Conservation (phyloP, 768 basidiomycete genomes). For the Pleurotus pulmonarius region DNA sequence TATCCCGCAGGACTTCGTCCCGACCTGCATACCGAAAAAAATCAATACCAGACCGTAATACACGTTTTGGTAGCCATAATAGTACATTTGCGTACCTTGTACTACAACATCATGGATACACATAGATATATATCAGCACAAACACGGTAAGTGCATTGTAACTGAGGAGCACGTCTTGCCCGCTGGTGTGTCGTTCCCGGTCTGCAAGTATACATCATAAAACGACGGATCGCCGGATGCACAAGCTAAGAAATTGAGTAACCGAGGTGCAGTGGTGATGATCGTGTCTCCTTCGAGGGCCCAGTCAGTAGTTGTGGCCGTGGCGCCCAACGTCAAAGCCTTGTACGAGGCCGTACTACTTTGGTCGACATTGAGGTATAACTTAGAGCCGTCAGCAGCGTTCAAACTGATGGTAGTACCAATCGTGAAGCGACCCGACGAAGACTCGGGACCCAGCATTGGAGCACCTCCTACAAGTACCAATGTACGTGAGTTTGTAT, state of each 20-base stretch:
- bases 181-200: conserved; percentile 43
- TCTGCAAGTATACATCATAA: conserved; percentile 48
- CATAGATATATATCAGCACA: conserved; percentile 26
- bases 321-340: conserved; percentile 38
- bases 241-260: conserved; percentile 55
- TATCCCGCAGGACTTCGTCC: too few species aligned
- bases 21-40: too few species aligned
- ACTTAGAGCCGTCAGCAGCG: conserved; percentile 32
- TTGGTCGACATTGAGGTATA: conserved; percentile 47
- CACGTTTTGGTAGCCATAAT: too few species aligned
- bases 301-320: conserved; percentile 51
- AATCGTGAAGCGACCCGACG: conserved; percentile 49
- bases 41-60: too few species aligned
- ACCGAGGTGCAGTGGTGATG: conserved; percentile 46
- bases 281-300: conserved; percentile 58
- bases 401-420: conserved; percentile 42
- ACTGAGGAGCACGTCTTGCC: conserved; percentile 33
- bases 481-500: background rate
- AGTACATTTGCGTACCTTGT: too few species aligned
- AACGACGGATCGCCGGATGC: conserved; percentile 34
- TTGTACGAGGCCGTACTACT: conserved; percentile 44
- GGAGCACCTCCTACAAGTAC: conserved; percentile 36
- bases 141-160: conserved; percentile 40
- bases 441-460: conserved; percentile 48
- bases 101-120: too few species aligned